Percentiles rank a stretch among this genome's conserved stretches.
These are phyloP conservation scores for Chrysosporium keratinophilum DNA, from an alignment of 2,329 filamentous ascomycete species.

Conservation along the genomic window DNA sequence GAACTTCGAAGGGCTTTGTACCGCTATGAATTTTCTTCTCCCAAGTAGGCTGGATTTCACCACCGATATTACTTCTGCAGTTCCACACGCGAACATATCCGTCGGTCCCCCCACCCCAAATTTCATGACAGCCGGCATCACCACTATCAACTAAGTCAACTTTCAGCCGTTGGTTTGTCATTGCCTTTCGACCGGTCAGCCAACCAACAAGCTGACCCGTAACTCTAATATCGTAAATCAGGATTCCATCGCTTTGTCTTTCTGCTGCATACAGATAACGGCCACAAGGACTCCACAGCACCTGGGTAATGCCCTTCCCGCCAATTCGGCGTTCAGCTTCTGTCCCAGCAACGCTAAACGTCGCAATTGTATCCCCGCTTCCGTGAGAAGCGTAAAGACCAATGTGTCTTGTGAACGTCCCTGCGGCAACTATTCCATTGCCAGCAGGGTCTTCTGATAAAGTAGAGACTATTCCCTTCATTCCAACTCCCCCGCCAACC, in stretches of 20 bases:
- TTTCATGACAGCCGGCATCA: conserved; percentile 36
- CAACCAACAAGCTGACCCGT: conserved; percentile 42
- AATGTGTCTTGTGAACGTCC: conserved; percentile 47
- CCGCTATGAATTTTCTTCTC: conserved; percentile 39
- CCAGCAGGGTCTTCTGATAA: conserved; percentile 37
- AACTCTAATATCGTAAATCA: conserved; percentile 52
- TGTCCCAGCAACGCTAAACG: conserved; percentile 40
- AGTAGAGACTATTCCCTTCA: conserved; percentile 48
- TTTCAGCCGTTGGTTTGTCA: conserved; percentile 47
- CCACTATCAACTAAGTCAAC: conserved; percentile 40
- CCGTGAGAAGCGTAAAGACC: conserved; percentile 46
- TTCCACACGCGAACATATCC: conserved; percentile 45
- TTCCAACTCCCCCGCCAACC: conserved; percentile 39
- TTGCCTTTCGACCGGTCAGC: conserved; percentile 37
- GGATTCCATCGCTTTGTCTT: conserved; percentile 44
- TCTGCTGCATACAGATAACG: conserved; percentile 51
- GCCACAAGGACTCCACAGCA: conserved; percentile 49
- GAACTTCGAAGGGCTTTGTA: conserved; percentile 19
- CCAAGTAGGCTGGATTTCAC: conserved; percentile 34
- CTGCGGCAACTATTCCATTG: conserved; percentile 46
- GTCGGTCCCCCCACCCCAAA: conserved; percentile 52
- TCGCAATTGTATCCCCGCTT: conserved; percentile 40
- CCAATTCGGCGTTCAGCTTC: conserved; percentile 31
- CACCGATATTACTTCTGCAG: conserved; percentile 34
- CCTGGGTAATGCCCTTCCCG: conserved; percentile 46